Conservation (phyloP, 176 grass and related monocot genomes). For the Musa troglodytarum region DNA sequence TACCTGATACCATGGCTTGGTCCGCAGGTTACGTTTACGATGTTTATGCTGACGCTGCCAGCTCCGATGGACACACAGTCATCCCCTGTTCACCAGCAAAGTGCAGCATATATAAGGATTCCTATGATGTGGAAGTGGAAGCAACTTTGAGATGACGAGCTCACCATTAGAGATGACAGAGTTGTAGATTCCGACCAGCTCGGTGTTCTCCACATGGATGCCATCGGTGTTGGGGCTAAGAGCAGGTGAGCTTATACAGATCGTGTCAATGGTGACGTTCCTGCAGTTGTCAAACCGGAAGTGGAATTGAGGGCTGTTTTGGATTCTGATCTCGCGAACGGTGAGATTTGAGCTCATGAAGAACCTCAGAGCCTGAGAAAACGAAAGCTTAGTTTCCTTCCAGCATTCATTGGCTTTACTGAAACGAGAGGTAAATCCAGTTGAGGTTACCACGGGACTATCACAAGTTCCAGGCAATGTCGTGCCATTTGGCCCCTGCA, state of each 20-base stretch:
- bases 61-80: constrained; percentile 95
- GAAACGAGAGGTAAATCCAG: not conserved
- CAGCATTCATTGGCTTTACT: not conserved
- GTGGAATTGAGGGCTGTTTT: constrained; percentile 96
- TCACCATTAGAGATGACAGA: constrained; percentile 63
- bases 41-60: constrained; percentile 59
- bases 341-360: constrained; percentile 70
- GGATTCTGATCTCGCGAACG: constrained; percentile 48
- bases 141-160: not conserved
- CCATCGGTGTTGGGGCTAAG: constrained; percentile 92
- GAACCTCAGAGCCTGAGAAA: constrained; percentile 60
- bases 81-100: constrained; percentile 32
- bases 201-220: constrained; percentile 80
- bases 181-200: constrained; percentile 52
- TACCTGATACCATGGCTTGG: constrained; percentile 82
- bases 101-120: not conserved
- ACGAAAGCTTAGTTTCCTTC: not conserved
- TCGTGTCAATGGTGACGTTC: constrained; percentile 43
- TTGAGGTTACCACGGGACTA: constrained; percentile 75
- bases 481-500: constrained; percentile 41
- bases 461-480: constrained; percentile 47
- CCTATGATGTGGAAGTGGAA: not conserved
- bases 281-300: constrained; percentile 82
- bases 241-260: constrained; percentile 54
- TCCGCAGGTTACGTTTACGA: constrained; percentile 81